These are phyloP conservation scores for Chalaropsis thielavioides DNA, from an alignment of 2,329 filamentous ascomycete species.

Conservation along the genomic window DNA sequence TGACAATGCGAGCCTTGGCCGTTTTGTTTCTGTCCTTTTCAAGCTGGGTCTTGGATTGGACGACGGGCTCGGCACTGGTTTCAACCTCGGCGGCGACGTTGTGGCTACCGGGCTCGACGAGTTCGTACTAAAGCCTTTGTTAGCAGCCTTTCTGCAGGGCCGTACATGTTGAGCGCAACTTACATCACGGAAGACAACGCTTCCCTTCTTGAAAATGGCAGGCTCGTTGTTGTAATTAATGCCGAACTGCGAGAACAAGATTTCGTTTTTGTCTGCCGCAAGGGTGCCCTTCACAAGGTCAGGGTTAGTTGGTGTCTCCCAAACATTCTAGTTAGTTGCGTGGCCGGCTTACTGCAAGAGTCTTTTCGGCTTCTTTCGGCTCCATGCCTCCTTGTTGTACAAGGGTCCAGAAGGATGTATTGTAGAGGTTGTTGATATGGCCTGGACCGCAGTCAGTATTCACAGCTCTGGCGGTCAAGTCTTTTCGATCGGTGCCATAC, in stretches of 20 bases:
- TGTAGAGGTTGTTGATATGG: slow-evolving; percentile 97
- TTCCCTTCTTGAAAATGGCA: slow-evolving; percentile 87
- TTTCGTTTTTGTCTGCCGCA: slow-evolving; percentile 85
- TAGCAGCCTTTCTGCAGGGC: not conserved
- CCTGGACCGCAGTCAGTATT: slow-evolving; percentile 34
- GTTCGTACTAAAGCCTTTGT: slow-evolving; percentile 42
- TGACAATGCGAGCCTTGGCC: slow-evolving; percentile 63
- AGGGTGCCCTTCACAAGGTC: slow-evolving; percentile 51
- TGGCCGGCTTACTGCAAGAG: slow-evolving; percentile 47
- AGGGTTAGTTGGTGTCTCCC: slow-evolving; percentile 20
- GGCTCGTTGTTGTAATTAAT: slow-evolving; percentile 98
- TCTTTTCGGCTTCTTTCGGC: slow-evolving; percentile 64
- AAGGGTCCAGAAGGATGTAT: slow-evolving; percentile 89
- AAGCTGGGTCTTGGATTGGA: slow-evolving; percentile 60
- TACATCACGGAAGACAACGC: slow-evolving; percentile 72
- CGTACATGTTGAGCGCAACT: slow-evolving; percentile 22
- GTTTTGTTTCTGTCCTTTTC: slow-evolving; percentile 73
- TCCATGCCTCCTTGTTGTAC: slow-evolving; percentile 64
- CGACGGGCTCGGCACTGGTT: slow-evolving; percentile 32
- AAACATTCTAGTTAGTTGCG: not conserved
- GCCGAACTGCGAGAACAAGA: slow-evolving; percentile 72
- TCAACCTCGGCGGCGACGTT: slow-evolving; percentile 34
- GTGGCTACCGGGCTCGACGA: slow-evolving; percentile 44
- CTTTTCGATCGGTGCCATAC: slow-evolving; percentile 35
- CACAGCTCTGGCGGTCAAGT: not conserved